Percentiles rank a stretch among this genome's conserved stretches.
These are phyloP conservation scores for Cephaloascus fragrans DNA, from an alignment of 805 yeast species.

Conservation along the genomic window DNA sequence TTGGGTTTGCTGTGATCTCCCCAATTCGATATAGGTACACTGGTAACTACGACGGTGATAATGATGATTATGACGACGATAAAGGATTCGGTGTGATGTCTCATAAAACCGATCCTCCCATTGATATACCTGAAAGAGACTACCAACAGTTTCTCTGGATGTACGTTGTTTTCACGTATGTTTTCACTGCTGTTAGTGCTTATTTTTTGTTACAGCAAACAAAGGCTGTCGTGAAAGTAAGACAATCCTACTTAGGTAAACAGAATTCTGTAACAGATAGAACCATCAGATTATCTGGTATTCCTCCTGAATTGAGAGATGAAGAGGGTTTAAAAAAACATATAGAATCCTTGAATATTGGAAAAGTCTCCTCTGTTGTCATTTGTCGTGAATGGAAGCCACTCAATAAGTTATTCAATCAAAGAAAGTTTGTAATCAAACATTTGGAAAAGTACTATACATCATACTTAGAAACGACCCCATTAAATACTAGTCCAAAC, in stretches of 20 bases:
- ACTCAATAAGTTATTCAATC: conserved; percentile 54
- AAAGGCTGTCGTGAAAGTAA: conserved; percentile 56
- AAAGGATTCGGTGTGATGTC: no score
- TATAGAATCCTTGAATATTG: conserved; percentile 70
- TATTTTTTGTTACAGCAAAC: conserved; percentile 61
- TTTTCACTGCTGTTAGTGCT: conserved; percentile 64
- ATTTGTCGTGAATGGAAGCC: conserved; percentile 84
- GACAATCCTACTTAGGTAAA: conserved; percentile 75
- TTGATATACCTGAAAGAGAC: conserved; percentile 14
- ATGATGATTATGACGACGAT: conserved; percentile 13
- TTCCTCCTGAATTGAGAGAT: conserved; percentile 72
- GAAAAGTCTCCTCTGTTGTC: conserved; percentile 66
- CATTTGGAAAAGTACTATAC: conserved; percentile 69
- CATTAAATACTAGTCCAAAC: conserved; percentile 13
- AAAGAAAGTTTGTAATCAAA: conserved; percentile 42
- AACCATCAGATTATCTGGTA: conserved; percentile 80
- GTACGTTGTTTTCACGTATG: conserved; percentile 78
- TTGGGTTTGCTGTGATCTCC: conserved; percentile 68
- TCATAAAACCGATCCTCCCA: conserved; percentile 10
- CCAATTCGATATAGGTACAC: conserved; percentile 81
- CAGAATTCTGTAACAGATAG: conserved; percentile 89
- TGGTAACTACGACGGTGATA: conserved; percentile 64
- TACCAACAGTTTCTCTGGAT: conserved; percentile 66
- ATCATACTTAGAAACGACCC: conserved; percentile 34
- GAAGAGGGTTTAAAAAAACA: conserved; percentile 63